These are phyloP conservation scores for Pythium biforme DNA, from an alignment of 352 stramenopile species.

Conservation along the genomic window DNA sequence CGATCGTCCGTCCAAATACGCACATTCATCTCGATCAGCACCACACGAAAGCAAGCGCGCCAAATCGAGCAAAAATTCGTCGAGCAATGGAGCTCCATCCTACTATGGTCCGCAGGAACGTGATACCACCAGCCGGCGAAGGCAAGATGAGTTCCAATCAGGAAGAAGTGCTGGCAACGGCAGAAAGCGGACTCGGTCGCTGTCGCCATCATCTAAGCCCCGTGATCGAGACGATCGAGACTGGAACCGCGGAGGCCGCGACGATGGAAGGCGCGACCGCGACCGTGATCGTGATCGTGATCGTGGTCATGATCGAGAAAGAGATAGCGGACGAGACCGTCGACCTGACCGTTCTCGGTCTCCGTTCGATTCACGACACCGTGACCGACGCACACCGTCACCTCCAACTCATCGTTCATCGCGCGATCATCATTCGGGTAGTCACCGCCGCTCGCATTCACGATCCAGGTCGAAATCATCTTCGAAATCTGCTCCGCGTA, in stretches of 20 bases:
- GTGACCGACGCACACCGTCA: not conserved
- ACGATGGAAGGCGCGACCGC: not conserved
- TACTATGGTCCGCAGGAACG: not conserved
- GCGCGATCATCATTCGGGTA: not conserved
- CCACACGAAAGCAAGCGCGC: not conserved
- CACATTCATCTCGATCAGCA: not conserved
- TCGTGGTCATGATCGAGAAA: not conserved
- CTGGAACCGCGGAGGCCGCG: not conserved
- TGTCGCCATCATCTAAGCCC: not conserved
- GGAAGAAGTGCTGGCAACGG: too few relatives aligned
- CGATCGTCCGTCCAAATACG: slow-evolving; percentile 7
- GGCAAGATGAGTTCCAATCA: slow-evolving; percentile 1
- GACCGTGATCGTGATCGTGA: not conserved
- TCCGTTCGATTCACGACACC: not conserved
- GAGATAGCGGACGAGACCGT: not conserved
- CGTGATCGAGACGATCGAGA: slow-evolving; percentile 3
- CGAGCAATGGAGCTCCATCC: not conserved
- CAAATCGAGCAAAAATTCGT: not conserved
- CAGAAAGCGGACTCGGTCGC: not conserved
- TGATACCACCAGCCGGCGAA: not conserved
- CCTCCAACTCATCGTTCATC: not conserved
- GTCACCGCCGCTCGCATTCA: not conserved
- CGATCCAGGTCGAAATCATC: slow-evolving; percentile 5
- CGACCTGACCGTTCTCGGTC: not conserved
- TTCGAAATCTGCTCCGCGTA: not conserved